These are phyloP conservation scores for Cyphellophora europaea DNA, from an alignment of 2,329 filamentous ascomycete genomes.

Conservation along the genomic window DNA sequence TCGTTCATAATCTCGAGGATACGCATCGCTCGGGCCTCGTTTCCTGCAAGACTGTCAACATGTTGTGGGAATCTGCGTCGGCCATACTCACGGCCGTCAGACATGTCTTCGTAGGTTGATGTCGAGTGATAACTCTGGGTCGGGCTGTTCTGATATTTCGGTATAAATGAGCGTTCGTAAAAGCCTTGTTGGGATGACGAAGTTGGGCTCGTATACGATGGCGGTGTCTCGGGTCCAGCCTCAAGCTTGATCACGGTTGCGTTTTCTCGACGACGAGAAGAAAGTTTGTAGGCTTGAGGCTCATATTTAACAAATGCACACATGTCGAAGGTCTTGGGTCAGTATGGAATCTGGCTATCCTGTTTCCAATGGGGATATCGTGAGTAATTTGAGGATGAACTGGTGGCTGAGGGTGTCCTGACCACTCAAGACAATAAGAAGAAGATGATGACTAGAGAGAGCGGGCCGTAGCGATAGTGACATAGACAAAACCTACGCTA, in stretches of 20 bases:
- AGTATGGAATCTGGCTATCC: neutral
- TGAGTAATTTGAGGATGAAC: constrained; percentile 1
- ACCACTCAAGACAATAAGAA: constrained; percentile 11
- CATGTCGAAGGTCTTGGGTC: too few species aligned
- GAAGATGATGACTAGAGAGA: constrained; percentile 7
- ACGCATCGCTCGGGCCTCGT: constrained; percentile 54
- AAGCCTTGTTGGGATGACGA: too few species aligned
- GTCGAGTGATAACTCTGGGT: neutral
- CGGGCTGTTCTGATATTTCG: neutral
- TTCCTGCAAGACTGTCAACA: constrained; percentile 45
- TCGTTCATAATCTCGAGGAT: constrained; percentile 56
- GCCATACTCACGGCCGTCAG: constrained; percentile 18
- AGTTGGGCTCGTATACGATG: neutral
- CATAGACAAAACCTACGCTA: neutral
- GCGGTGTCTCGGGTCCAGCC: neutral
- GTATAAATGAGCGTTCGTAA: too few species aligned
- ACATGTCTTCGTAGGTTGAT: constrained; percentile 8
- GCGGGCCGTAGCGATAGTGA: constrained; percentile 16
- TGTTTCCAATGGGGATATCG: neutral
- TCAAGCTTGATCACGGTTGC: neutral
- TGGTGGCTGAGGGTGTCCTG: constrained; percentile 1
- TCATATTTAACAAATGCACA: neutral
- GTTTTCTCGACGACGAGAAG: neutral
- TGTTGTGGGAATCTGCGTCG: too few species aligned
- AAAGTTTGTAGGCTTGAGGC: neutral